Evolutionary conservation across 768 basidiomycete genomes (phyloP), one percentile per base, ranked within the genome.

Genomic region (Mycena latifolia): DNA sequence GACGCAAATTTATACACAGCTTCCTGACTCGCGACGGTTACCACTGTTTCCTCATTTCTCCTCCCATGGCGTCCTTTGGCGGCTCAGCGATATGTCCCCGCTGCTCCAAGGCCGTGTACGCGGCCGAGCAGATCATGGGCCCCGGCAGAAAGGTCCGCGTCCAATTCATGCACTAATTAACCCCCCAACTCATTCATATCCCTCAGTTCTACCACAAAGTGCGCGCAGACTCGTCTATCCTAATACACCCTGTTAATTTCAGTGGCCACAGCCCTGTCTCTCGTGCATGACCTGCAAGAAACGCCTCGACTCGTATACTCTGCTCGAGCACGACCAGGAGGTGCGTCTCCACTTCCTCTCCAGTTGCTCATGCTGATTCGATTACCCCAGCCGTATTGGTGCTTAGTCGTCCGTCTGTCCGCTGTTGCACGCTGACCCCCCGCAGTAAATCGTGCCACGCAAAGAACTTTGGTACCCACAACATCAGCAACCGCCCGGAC

Each of bases 71-170:
- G 41, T 86, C 89, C 3, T 93, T 90, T 72, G 89, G 89, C 66
- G 91, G 89, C 48, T 87, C 88, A 5, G 86, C 92, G 29, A 77
- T 81, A 56, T 96, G 94, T 74, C 91, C 94, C 18, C 79, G 87
- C 73, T 96, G 94, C 77, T 77, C 77, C 63, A 93, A 90, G 77
- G 77, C 85, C 0, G 95, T 96, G 33, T 96, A 96, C 78, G 92
- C 91, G 65, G 94, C 94, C 55, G 94, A 96, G 77, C 93, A 96
- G 86, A 92, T 90, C 31, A 88, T 96, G 83, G 95, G 95, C 22
- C 95, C 95, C 57, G 95, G 92, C 25, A 87, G 95, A 75, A 95
- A 92, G 88, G 95, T 94, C 74, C 72, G 86, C 69, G 28, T 52
- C 29, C 29, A 15, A 39, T 39, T 14, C 6, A 5, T 14, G 15